Evolutionary conservation across 139 green algal species (phyloP).

Genomic region (Ettlia oleoabundans): DNA sequence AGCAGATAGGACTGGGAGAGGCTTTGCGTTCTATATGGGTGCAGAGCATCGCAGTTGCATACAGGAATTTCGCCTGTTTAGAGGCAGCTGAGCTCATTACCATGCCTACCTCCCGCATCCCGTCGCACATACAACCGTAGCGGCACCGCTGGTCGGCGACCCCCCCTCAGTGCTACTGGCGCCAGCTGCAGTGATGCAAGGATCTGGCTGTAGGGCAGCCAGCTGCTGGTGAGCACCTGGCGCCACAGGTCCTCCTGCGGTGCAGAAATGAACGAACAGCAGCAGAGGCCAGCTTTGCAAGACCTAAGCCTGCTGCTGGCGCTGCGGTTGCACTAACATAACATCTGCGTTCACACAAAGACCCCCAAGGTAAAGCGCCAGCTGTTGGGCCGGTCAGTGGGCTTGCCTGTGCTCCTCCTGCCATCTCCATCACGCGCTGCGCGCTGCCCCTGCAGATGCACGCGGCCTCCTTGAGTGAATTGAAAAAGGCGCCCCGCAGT

Average conservation of each 20-base stretch:
- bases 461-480: conserved; percentile 68
- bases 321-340: too few relatives aligned
- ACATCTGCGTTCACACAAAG: too few relatives aligned
- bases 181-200: conserved; percentile 17
- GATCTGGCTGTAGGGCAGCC: conserved; percentile 12
- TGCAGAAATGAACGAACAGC: too few relatives aligned
- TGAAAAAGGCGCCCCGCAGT: conserved; percentile 54
- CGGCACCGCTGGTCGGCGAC: conserved; percentile 33
- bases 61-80: too few relatives aligned
- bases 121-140: conserved; percentile 36
- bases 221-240: background rate
- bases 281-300: background rate
- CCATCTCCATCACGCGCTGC: conserved; percentile 66
- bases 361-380: background rate
- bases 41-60: background rate
- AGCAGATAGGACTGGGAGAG: background rate
- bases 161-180: conserved; percentile 5
- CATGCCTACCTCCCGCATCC: conserved; percentile 18
- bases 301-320: too few relatives aligned
- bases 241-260: conserved; percentile 32
- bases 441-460: conserved; percentile 53
- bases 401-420: conserved; percentile 41
- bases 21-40: background rate
- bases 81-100: background rate
- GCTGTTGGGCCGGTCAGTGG: background rate